These are phyloP conservation scores for Penicillium tannophilum DNA, from an alignment of 495 filamentous ascomycete species.

Conservation along the genomic window DNA sequence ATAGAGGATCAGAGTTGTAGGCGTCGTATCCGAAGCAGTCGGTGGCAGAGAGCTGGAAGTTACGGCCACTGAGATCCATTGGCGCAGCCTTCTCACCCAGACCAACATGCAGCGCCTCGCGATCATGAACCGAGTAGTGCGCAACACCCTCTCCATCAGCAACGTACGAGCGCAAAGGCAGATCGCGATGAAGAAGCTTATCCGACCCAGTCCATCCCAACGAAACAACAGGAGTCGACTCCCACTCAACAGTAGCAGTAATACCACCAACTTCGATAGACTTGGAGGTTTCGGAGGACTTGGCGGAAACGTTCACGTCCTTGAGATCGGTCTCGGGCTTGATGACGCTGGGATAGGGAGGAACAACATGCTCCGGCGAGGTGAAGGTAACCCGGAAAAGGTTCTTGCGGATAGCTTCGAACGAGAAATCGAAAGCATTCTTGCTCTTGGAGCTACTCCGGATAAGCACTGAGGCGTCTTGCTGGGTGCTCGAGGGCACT, in stretches of 20 bases:
- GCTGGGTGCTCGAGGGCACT: conserved; percentile 21
- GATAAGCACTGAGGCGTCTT: conserved; percentile 40
- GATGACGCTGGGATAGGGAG: conserved; percentile 60
- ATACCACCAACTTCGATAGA: conserved; percentile 51
- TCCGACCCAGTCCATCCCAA: conserved; percentile 52
- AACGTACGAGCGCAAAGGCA: conserved; percentile 63
- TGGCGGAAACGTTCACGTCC: conserved; percentile 25
- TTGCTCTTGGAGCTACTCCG: conserved; percentile 39
- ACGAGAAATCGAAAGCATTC: conserved; percentile 53
- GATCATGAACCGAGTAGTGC: conserved; percentile 61
- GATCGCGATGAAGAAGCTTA: conserved; percentile 56
- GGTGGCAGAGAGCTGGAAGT: conserved; percentile 65
- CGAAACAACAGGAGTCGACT: conserved; percentile 55
- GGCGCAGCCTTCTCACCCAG: conserved; percentile 71
- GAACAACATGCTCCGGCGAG: conserved; percentile 56
- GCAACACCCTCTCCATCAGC: conserved; percentile 59
- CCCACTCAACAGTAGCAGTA: conserved; percentile 58
- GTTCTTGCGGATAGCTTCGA: conserved; percentile 59
- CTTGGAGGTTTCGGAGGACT: conserved; percentile 33
- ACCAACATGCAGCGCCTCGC: conserved; percentile 61
- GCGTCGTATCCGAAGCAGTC: conserved; percentile 73
- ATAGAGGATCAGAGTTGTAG: conserved; percentile 69
- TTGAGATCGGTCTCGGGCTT: conserved; percentile 43
- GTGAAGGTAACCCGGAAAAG: conserved; percentile 68
- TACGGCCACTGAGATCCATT: conserved; percentile 68